Evolutionary conservation across 2,329 filamentous ascomycete species (phyloP).

Genomic region (Cadophora sp.): DNA sequence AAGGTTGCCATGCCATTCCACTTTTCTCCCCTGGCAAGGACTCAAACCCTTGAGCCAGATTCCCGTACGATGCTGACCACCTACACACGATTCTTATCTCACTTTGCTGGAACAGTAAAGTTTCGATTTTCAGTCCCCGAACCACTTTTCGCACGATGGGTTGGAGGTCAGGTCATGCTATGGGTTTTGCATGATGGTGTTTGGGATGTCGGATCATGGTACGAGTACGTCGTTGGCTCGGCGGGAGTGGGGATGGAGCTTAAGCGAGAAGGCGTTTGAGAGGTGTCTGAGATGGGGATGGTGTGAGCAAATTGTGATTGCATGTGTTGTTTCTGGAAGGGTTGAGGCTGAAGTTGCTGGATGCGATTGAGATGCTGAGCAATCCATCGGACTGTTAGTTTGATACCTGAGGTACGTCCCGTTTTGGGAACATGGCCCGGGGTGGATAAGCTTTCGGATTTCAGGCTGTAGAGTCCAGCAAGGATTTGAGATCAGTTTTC

Average conservation of each 20-base stretch:
- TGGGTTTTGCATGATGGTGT: neutral
- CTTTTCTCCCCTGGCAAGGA: neutral
- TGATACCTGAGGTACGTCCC: neutral
- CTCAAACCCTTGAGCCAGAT: neutral
- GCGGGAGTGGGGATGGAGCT: too few relatives aligned
- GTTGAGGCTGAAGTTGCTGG: neutral
- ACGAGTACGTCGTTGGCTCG: neutral
- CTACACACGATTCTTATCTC: neutral
- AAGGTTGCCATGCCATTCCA: neutral
- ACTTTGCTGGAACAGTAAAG: neutral
- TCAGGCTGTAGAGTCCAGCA: neutral
- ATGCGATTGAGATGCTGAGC: too few relatives aligned
- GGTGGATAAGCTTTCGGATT: neutral
- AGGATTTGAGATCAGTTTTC: too few relatives aligned
- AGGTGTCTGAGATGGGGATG: neutral
- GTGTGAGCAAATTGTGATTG: neutral
- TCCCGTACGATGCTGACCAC: neutral
- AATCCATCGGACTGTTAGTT: neutral
- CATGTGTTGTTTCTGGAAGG: neutral
- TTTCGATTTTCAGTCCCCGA: neutral
- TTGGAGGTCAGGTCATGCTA: neutral
- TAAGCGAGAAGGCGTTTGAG: conserved; percentile 1
- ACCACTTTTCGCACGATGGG: neutral
- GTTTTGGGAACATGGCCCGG: neutral
- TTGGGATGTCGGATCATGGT: neutral